Conservation (phyloP, 2,329 filamentous ascomycete species). For the Pezicula neosporulosa region DNA sequence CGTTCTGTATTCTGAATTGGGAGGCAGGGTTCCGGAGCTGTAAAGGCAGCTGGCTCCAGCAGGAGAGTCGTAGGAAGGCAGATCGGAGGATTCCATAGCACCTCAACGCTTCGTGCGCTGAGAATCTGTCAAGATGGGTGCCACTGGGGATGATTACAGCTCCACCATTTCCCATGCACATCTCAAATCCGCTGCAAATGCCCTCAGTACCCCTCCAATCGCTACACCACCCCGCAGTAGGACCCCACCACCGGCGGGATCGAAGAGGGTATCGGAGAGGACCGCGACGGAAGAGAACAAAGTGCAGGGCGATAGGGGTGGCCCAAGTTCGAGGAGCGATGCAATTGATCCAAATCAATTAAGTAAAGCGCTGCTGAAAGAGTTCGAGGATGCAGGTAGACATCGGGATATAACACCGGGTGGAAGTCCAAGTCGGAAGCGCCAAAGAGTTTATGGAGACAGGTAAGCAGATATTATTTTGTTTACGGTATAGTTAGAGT, state of each 20-base stretch:
- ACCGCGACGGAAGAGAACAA: constrained; percentile 19
- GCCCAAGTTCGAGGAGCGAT: constrained; percentile 13
- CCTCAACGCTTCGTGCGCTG: constrained; percentile 1
- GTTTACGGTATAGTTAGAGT: not conserved
- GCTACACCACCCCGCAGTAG: constrained; percentile 25
- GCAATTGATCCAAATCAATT: constrained; percentile 50
- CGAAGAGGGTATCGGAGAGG: constrained; percentile 26
- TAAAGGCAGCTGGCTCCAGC: not conserved
- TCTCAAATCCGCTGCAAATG: constrained; percentile 18
- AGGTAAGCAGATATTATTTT: constrained; percentile 29
- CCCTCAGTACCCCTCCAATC: constrained; percentile 24
- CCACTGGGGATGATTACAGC: constrained; percentile 20
- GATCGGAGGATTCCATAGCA: constrained; percentile 4
- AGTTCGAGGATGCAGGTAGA: constrained; percentile 56
- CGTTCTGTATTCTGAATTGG: too few relatives aligned
- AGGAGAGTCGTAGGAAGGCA: not conserved
- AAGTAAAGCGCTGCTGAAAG: constrained; percentile 53
- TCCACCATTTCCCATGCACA: constrained; percentile 19
- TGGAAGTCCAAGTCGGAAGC: constrained; percentile 65
- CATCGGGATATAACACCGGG: constrained; percentile 58
- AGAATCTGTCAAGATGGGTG: constrained; percentile 19
- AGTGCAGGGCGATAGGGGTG: constrained; percentile 13
- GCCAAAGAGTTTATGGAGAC: constrained; percentile 63
- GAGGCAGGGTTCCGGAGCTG: too few relatives aligned
- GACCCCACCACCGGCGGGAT: constrained; percentile 25